phyloP scores from a whole-genome alignment of 768 basidiomycete genomes.

The Trametes cinnabarina region DNA sequence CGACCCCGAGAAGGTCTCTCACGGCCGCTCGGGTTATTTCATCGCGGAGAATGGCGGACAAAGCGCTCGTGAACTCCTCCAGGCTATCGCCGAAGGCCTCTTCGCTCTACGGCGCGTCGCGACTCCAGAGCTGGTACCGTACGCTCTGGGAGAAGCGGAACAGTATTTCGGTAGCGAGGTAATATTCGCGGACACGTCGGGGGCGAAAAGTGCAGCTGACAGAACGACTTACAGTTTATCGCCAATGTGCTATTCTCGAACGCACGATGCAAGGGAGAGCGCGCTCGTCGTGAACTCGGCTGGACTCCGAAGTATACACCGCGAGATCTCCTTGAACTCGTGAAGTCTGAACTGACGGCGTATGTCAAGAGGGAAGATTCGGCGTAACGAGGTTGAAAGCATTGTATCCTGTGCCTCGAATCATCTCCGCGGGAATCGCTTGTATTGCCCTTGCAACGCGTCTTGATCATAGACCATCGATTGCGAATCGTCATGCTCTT shows the following conservation, averaged over 20 bases:
- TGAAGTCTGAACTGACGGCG: not conserved
- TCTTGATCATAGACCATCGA: no score
- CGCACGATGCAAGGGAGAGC: not conserved
- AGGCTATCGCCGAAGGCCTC: constrained; percentile 33
- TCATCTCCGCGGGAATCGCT: no score
- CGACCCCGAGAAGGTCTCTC: constrained; percentile 19
- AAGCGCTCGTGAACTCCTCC: constrained; percentile 28
- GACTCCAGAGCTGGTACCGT: not conserved
- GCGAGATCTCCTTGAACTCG: not conserved
- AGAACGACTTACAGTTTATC: not conserved
- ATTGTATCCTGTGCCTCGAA: no score
- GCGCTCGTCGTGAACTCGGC: not conserved
- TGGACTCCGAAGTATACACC: not conserved
- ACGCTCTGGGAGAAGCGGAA: not conserved
- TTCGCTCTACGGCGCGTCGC: constrained; percentile 24
- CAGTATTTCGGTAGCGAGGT: not conserved
- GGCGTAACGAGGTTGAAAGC: not conserved
- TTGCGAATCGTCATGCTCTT: no score
- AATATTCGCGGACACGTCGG: no score
- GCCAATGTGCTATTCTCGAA: not conserved
- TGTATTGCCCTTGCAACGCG: no score
- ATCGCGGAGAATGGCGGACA: constrained; percentile 30
- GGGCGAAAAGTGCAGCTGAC: not conserved
- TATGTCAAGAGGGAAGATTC: not conserved
- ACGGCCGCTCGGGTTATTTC: constrained; percentile 35